Base-by-base conservation (phyloP, 345 rosid genomes). In the Eucalyptus albens region DNA sequence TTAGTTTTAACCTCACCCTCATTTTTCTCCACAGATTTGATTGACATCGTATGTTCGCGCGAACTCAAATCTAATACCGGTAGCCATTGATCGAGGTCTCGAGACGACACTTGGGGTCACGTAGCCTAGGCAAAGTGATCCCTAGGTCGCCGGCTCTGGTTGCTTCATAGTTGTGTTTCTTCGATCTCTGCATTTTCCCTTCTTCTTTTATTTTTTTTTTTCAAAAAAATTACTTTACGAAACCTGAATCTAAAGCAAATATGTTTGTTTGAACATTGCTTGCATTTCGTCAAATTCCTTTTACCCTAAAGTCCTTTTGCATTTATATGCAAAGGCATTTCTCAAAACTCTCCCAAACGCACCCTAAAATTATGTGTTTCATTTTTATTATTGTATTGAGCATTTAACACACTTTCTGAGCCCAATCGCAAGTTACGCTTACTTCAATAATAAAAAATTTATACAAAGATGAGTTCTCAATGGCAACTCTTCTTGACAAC, bases 41-140 rank as follows among this genome's bases (percentile, higher is more conserved):
- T 26, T 1, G 3, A 13, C 3, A 56, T 56, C 2, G 29, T 3
- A 56, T 53, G 2, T 53, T 0, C 0, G 0, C 2, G 1, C 2
- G 11, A 53, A 53, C 62, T 56, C 14, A 10, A 2, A 56, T 56
- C 13, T 24, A 26, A 56, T 26, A 5, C 2, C 0, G 1, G 6
- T 56, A 56, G 14, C 62, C 14, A 56, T 56, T 24, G 29, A 56
- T 56, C 1, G 3, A 22, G 62, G 59, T 53, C 5, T 1, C 0
- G 5, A 53, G 26, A 53, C 5, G 9, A 21, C 59, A 53, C 59
- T 53, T 53, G 59, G 26, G 59, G 59, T 21, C 62, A 56, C 2
- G 0, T 26, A 56, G 29, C 62, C 62, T 56, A 24, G 14, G 29
- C 13, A 56, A 24, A 13, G 29, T 24, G 62, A 56, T 5, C 29